Percentiles rank a stretch among this genome's conserved stretches.
These are phyloP conservation scores for Saksenaea oblongispora DNA, from an alignment of 371 early-diverging fungal genomes.

Conservation along the genomic window DNA sequence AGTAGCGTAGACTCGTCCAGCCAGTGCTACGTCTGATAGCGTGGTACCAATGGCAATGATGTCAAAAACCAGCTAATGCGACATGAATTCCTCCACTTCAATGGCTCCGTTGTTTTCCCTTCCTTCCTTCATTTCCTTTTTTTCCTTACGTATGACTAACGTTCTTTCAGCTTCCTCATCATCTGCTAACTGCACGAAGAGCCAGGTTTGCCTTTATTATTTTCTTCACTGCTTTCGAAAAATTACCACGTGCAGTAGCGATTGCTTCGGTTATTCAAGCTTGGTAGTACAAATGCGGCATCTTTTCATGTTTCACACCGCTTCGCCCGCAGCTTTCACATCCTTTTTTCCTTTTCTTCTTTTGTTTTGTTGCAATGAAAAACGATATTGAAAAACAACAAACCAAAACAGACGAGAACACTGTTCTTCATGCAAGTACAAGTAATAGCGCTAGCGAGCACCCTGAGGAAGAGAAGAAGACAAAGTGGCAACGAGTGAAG, in stretches of 20 bases:
- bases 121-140: too few relatives aligned
- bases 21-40: too few relatives aligned
- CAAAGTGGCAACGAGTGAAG: not conserved
- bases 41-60: too few relatives aligned
- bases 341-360: not conserved
- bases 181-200: too few relatives aligned
- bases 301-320: not conserved
- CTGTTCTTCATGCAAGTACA: not conserved
- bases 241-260: not conserved
- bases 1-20: too few relatives aligned
- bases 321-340: not conserved
- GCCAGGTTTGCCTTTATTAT: too few relatives aligned
- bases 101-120: too few relatives aligned
- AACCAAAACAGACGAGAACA: not conserved
- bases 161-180: too few relatives aligned
- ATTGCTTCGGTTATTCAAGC: not conserved
- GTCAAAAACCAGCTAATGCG: too few relatives aligned
- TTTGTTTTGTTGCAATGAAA: not conserved
- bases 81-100: too few relatives aligned
- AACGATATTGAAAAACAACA: not conserved
- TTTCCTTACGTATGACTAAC: too few relatives aligned
- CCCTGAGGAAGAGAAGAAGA: not conserved
- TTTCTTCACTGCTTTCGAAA: too few relatives aligned
- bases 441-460: not conserved
- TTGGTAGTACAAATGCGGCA: not conserved